These are phyloP conservation scores for Candida ipomoeae DNA, from an alignment of 805 yeast species.

Conservation along the genomic window DNA sequence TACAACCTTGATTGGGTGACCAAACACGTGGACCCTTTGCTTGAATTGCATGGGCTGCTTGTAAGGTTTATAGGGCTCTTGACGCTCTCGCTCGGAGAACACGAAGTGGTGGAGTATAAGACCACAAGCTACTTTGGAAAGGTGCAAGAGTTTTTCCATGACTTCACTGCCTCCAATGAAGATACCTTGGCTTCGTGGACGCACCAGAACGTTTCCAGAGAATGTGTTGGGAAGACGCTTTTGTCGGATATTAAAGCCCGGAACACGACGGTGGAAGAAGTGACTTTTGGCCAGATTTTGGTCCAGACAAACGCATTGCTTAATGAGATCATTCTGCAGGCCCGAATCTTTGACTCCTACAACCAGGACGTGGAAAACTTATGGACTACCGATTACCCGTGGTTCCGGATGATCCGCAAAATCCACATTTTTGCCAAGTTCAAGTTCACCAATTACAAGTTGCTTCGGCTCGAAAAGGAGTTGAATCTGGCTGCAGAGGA, in stretches of 20 bases:
- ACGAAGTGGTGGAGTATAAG: constrained; percentile 33
- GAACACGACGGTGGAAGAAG: constrained; percentile 4
- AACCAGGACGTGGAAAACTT: constrained; percentile 45
- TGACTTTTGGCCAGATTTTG: constrained; percentile 15
- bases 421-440: constrained; percentile 54
- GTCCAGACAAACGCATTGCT: constrained; percentile 21
- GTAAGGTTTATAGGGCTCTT: constrained; percentile 35
- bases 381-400: constrained; percentile 65
- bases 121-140: constrained; percentile 20
- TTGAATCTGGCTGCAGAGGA: constrained; percentile 20
- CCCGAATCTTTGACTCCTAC: constrained; percentile 46
- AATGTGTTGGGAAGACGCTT: constrained; percentile 20
- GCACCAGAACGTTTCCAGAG: constrained; percentile 13
- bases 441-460: constrained; percentile 49
- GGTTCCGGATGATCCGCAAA: constrained; percentile 65
- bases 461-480: constrained; percentile 38
- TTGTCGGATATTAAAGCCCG: constrained; percentile 18
- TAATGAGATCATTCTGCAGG: constrained; percentile 9
- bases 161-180: constrained; percentile 14
- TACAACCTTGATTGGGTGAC: constrained; percentile 32
- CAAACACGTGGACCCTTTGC: constrained; percentile 22
- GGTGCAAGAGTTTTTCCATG: constrained; percentile 17
- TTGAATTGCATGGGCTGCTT: constrained; percentile 32
- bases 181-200: constrained; percentile 21
- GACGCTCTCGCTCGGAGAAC: constrained; percentile 34